These are phyloP conservation scores for Solanum appendiculatum DNA, from an alignment of 257 asterid genomes.

Conservation along the genomic window DNA sequence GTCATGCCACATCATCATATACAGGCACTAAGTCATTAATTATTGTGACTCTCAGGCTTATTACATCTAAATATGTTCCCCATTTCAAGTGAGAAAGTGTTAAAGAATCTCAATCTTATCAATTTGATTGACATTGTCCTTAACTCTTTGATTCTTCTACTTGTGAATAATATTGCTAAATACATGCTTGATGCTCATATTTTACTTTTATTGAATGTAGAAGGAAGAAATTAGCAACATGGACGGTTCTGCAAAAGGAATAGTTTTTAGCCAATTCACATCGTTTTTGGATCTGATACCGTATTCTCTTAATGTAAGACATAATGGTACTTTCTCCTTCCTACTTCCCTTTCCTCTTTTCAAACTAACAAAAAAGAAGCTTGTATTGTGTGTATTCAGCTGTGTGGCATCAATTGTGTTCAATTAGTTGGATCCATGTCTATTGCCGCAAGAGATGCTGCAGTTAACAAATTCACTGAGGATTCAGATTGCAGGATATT, in stretches of 20 bases:
- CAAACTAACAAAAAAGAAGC: background rate
- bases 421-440: conserved; percentile 83
- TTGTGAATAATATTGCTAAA: background rate
- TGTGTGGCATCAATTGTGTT: conserved; percentile 70
- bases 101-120: background rate
- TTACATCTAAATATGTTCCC: background rate
- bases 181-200: background rate
- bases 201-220: conserved; percentile 28
- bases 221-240: conserved; percentile 81
- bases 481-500: conserved; percentile 78
- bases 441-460: conserved; percentile 62
- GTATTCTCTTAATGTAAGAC: conserved; percentile 61
- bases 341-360: background rate
- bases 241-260: conserved; percentile 96
- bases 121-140: background rate
- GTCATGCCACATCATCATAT: background rate
- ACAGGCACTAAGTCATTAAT: background rate
- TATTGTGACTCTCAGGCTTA: background rate
- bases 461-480: conserved; percentile 54
- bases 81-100: background rate
- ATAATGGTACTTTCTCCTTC: background rate
- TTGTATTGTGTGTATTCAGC: conserved; percentile 1
- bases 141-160: background rate
- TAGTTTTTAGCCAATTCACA: conserved; percentile 92
- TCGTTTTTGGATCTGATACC: conserved; percentile 85